A percentile compares a stretch with the other conserved stretches of the same genome.
phyloP scores from a whole-genome alignment of 108 stramenopile genomes.

The Fragilariopsis cylindrus region DNA sequence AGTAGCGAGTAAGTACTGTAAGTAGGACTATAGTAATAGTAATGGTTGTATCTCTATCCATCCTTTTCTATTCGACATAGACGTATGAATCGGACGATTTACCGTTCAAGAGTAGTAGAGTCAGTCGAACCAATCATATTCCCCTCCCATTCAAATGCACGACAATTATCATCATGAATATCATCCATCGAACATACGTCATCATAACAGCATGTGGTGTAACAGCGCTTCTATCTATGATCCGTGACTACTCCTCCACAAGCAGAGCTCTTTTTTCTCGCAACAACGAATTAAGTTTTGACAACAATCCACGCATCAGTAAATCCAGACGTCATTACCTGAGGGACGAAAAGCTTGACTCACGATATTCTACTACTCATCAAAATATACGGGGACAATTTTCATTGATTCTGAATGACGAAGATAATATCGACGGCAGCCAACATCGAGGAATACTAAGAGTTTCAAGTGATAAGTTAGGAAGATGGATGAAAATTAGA shows the following conservation, averaged over 20 bases:
- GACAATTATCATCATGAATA: background rate
- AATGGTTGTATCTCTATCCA: too few species aligned
- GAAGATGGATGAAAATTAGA: constrained; percentile 13
- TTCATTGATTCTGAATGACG: constrained; percentile 11
- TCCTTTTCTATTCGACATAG: too few species aligned
- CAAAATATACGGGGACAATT: constrained; percentile 2
- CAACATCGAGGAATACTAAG: constrained; percentile 8
- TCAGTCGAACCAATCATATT: too few species aligned
- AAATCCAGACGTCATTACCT: background rate
- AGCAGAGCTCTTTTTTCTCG: background rate
- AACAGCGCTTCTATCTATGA: background rate
- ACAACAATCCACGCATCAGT: background rate
- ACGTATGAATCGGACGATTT: too few species aligned
- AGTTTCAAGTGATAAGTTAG: constrained; percentile 2
- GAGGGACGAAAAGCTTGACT: background rate
- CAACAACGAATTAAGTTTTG: background rate
- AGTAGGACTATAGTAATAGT: too few species aligned
- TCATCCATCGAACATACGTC: background rate
- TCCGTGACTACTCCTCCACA: background rate
- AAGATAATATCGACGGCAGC: constrained; percentile 1
- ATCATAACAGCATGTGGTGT: background rate
- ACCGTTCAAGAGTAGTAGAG: too few species aligned
- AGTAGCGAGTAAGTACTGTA: too few species aligned
- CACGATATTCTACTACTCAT: constrained; percentile 7
- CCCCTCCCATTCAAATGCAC: background rate